A percentile compares a stretch with the other conserved stretches of the same genome.
Conservation (phyloP, 2,329 filamentous ascomycete genomes). For the Aspergillus quadrilineatus region DNA sequence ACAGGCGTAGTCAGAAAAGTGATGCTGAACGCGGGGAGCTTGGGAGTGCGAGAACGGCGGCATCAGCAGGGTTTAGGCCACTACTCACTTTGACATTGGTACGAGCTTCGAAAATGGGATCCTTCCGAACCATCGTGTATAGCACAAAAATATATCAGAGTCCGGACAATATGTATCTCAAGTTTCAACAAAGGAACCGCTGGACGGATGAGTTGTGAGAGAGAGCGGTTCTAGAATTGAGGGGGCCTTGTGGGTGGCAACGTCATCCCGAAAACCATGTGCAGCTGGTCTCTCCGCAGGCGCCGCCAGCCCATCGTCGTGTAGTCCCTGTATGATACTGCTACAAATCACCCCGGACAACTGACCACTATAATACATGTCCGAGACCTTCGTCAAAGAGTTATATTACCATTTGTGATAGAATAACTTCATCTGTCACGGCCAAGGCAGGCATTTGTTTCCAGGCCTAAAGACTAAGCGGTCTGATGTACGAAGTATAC, state of each 20-base stretch:
- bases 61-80: not conserved
- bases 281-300: not conserved
- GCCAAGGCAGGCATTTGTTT: no score
- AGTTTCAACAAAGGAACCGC: not conserved
- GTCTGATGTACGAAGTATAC: no score
- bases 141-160: not conserved
- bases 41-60: not conserved
- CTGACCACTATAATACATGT: no score
- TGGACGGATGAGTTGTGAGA: not conserved
- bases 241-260: conserved; percentile 20
- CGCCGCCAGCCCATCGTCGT: not conserved
- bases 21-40: not conserved
- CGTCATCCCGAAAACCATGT: conserved; percentile 20
- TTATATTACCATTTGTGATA: no score
- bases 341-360: no score
- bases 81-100: conserved; percentile 42
- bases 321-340: no score
- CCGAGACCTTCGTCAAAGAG: no score
- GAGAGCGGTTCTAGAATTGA: conserved; percentile 10
- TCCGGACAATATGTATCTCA: not conserved
- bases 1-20: not conserved
- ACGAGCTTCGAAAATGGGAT: conserved; percentile 44
- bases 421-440: no score
- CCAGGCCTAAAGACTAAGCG: no score
- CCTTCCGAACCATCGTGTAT: conserved; percentile 40